Evolutionary conservation across 768 basidiomycete genomes (phyloP).

Genomic region (Pisolithus marmoratus): DNA sequence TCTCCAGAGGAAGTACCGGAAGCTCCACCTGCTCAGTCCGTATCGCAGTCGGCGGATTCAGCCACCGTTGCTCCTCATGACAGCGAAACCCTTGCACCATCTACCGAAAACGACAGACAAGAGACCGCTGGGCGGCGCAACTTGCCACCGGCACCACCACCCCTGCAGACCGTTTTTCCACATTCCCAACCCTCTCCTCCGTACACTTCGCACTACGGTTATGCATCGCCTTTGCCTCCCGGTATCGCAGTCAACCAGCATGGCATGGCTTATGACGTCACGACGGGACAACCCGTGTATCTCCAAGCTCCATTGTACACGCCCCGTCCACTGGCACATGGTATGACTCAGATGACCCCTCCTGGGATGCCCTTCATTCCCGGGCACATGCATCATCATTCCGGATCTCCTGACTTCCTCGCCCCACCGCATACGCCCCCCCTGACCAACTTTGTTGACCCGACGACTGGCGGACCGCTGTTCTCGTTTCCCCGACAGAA

Average conservation of each 20-base stretch:
- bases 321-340: constrained; percentile 58
- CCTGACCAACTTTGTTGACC: constrained; percentile 59
- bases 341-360: constrained; percentile 46
- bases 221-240: constrained; percentile 51
- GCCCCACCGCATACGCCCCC: constrained; percentile 57
- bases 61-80: constrained; percentile 27
- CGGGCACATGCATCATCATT: constrained; percentile 57
- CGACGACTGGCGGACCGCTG: constrained; percentile 59
- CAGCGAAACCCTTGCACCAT: constrained; percentile 16
- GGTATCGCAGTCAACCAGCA: constrained; percentile 71
- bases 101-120: constrained; percentile 23
- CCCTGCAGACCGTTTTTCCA: constrained; percentile 40
- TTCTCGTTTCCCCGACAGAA: constrained; percentile 71
- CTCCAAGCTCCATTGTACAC: constrained; percentile 63
- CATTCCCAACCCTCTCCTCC: constrained; percentile 45
- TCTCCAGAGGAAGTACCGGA: not conserved
- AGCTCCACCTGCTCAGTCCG: constrained; percentile 9
- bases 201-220: constrained; percentile 65
- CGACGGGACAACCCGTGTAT: constrained; percentile 77
- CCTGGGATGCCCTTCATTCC: constrained; percentile 49
- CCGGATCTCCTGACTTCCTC: constrained; percentile 59
- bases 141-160: constrained; percentile 35
- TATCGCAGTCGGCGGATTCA: constrained; percentile 7
- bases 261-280: constrained; percentile 76
- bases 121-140: constrained; percentile 23